Evolutionary conservation across 805 yeast species (phyloP).

Genomic region (Candida bentonensis): DNA sequence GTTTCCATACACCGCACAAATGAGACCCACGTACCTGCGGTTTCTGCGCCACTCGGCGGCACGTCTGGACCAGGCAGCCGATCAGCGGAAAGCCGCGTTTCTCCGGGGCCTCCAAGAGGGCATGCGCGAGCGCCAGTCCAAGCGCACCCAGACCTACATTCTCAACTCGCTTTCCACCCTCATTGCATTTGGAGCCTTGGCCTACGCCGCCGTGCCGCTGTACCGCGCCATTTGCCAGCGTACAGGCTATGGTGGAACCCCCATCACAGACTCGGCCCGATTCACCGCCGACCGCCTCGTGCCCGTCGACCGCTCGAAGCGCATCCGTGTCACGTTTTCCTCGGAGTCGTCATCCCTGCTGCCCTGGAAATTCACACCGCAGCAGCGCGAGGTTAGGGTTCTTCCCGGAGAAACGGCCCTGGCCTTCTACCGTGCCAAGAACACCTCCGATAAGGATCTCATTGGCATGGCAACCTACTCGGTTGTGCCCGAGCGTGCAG

Average conservation of each 20-base stretch:
- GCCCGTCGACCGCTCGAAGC: slow-evolving; percentile 74
- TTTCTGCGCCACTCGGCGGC: not conserved
- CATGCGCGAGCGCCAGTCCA: slow-evolving; percentile 4
- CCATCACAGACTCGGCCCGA: slow-evolving; percentile 67
- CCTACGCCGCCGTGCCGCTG: slow-evolving; percentile 86
- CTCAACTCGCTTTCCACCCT: slow-evolving; percentile 8
- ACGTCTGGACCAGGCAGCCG: not conserved
- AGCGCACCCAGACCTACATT: slow-evolving; percentile 7
- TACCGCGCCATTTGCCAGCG: slow-evolving; percentile 85
- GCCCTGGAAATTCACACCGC: slow-evolving; percentile 93
- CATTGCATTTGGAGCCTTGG: slow-evolving; percentile 30
- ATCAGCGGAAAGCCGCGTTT: slow-evolving; percentile 10
- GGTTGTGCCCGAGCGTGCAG: slow-evolving; percentile 91
- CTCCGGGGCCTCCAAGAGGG: slow-evolving; percentile 11
- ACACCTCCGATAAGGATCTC: slow-evolving; percentile 71
- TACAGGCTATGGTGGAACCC: slow-evolving; percentile 94
- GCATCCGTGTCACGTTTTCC: slow-evolving; percentile 75
- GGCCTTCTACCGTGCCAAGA: slow-evolving; percentile 88
- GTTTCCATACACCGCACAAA: too few species aligned
- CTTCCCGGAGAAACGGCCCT: slow-evolving; percentile 97
- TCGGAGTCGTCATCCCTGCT: slow-evolving; percentile 80
- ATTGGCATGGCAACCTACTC: slow-evolving; percentile 98
- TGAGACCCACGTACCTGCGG: not conserved
- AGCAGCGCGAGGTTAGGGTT: slow-evolving; percentile 82
- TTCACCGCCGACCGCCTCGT: slow-evolving; percentile 78